Base-by-base conservation (phyloP, 108 stramenopile species). In the Asterionellopsis glacialis region DNA sequence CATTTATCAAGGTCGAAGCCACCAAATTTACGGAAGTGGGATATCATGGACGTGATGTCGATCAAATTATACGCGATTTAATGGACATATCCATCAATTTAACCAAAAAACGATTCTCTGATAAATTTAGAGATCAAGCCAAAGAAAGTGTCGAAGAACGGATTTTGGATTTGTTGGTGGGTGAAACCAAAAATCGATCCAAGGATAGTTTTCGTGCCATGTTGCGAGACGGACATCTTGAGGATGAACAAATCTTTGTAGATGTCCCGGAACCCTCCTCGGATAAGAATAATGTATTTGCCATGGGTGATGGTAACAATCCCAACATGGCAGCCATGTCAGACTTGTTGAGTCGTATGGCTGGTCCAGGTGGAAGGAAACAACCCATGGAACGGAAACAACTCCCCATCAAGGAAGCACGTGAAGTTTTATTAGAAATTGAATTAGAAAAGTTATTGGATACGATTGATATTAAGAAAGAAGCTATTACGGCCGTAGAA, bases 1-100 rank as follows among this genome's bases (percentile, higher is more conserved):
- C 99, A 12, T 99, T 99, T 73, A 70, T 99, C 54, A 99, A 99
- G 76, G 97, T 98, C 40, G 99, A 99, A 71, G 99, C 99, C 1
- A 99, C 99, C 45, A 99, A 99, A 77, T 99, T 98, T 73, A 99
- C 99, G 14, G 99, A 99, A 79, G 99, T 99, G 39, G 99, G 99
- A 16, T 99, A 96, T 64, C 99, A 98, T 63, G 98, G 99, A 23
- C 72, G 96, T 9, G 99, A 98, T 75, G 98, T 99, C 4, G 98
- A 99, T 70, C 84, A 90, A 65, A 99, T 99, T 70, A 96, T 99
- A 63, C 85, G 93, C 49, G 99, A 99, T 75, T 87, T 99, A 57
- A 94, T 98, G 72, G 99, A 98, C 69, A 83, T 96, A 6, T 70
- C 88, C 40, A 96, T 98, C 73, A 83, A 78, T 57, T 64, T 96